Conservation (phyloP, 192 early-diverging fungal species). For the Endogone sp. region DNA sequence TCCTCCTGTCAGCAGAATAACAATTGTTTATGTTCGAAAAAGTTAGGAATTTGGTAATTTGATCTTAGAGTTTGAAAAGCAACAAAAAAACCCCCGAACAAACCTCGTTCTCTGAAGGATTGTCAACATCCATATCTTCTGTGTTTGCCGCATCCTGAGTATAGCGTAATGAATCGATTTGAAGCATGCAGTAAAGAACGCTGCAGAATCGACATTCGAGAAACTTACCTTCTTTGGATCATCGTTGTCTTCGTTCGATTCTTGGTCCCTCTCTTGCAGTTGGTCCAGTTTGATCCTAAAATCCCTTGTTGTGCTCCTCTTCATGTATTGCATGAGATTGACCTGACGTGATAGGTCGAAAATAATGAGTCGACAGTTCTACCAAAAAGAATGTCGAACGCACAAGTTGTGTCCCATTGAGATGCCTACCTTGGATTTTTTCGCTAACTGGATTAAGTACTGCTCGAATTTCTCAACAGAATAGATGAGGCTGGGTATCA, state of each 20-base stretch:
- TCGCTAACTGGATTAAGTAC: slow-evolving; percentile 62
- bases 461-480: slow-evolving; percentile 75
- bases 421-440: slow-evolving; percentile 57
- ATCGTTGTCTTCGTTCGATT: not conserved
- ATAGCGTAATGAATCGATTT: not conserved
- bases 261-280: not conserved
- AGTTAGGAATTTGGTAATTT: no score
- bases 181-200: no score
- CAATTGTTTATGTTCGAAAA: no score
- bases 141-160: not conserved
- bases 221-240: no score
- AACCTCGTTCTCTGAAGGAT: not conserved
- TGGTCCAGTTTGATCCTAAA: slow-evolving; percentile 62
- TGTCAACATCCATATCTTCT: not conserved
- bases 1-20: no score
- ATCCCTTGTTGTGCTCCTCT: slow-evolving; percentile 75
- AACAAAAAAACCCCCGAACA: no score
- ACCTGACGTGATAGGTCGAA: slow-evolving; percentile 6
- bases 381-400: slow-evolving; percentile 4
- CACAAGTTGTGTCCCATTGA: no score
- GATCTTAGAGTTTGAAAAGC: no score
- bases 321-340: slow-evolving; percentile 70
- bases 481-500: slow-evolving; percentile 71
- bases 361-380: slow-evolving; percentile 6
- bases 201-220: no score